These are phyloP conservation scores for Metschnikowia henanensis DNA, from an alignment of 805 yeast genomes.

Conservation along the genomic window DNA sequence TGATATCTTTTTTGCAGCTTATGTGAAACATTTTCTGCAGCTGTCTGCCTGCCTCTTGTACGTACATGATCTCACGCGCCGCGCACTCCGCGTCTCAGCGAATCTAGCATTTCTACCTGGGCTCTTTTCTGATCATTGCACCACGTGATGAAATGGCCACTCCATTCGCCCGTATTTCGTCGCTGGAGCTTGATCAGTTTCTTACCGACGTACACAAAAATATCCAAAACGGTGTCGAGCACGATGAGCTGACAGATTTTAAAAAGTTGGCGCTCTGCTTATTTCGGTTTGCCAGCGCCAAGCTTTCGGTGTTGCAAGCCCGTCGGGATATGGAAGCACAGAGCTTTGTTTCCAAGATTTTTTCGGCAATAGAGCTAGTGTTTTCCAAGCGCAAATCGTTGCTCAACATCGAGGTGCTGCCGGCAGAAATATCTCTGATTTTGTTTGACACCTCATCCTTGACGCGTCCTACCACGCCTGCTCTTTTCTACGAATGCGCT, in stretches of 20 bases:
- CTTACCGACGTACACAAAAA: conserved; percentile 35
- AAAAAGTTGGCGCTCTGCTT: conserved; percentile 34
- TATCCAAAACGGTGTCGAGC: conserved; percentile 26
- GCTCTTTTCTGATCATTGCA: background rate
- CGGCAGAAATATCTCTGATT: conserved; percentile 15
- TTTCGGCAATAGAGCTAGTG: conserved; percentile 35
- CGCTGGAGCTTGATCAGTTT: conserved; percentile 31
- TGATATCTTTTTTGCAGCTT: too few species aligned
- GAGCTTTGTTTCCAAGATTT: conserved; percentile 22
- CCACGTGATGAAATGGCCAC: conserved; percentile 12
- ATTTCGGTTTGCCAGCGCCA: conserved; percentile 31
- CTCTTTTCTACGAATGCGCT: conserved; percentile 31
- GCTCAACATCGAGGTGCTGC: conserved; percentile 20
- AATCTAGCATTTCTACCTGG: background rate
- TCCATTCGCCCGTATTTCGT: conserved; percentile 22
- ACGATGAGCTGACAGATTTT: conserved; percentile 29
- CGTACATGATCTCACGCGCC: background rate
- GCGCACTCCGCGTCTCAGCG: background rate
- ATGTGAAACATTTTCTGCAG: too few species aligned
- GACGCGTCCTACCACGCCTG: conserved; percentile 6
- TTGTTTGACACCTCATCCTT: conserved; percentile 2
- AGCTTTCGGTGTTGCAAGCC: conserved; percentile 14
- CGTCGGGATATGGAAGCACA: conserved; percentile 4
- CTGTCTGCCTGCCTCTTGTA: background rate
- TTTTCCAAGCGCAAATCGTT: conserved; percentile 30